Base-by-base conservation (phyloP, 2,329 filamentous ascomycete species). In the Ophiobolus disseminans region DNA sequence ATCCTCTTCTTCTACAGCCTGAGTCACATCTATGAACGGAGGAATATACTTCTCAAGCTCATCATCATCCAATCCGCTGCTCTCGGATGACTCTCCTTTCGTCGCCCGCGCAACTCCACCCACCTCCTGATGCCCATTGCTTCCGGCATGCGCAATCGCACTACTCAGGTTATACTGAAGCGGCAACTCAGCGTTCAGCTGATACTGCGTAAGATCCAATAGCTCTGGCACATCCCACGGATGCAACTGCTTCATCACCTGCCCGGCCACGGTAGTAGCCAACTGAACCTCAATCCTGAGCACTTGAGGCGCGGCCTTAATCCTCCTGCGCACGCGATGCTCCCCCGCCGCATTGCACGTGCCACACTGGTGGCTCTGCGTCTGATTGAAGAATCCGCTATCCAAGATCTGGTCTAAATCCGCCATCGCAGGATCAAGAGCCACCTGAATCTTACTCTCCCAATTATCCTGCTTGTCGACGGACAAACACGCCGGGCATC, bases 131-230 rank as follows among this genome's bases (percentile, higher is more conserved):
- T 10, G 17, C 16, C 11, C 14, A 17, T 19, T 26, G 5, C 11
- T 32, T 10, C 40, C 45, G 31, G 20, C 40, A 36, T 53, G 50
- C 6, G 45, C 41, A 34, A 53, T 50, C 9, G 35, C 38, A 32
- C 45, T 53, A 42, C 41, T 49, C 11, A 50, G 45, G 22, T 25
- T 39, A 21, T 53, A 53, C 3, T 21, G 14, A 21, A 53, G 34
- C 16, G 45, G 45, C 7, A 48, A 37, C 8, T n/a, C 8, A 11
- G 1, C 6, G 25, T 45, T 38, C 13, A 23, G 11, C 34, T 46
- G 50, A n/a, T 39, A 13, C 4, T 22, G 20, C 16, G 34, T 35
- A 11, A 43, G 14, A 16, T 43, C 31, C 3, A 47, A n/a, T n/a
- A n/a, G n/a, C n/a, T n/a, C 42, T 5, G 41, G 41, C 13, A 50